Conservation (phyloP, 2,329 filamentous ascomycete species). For the Fusarium redolens region DNA sequence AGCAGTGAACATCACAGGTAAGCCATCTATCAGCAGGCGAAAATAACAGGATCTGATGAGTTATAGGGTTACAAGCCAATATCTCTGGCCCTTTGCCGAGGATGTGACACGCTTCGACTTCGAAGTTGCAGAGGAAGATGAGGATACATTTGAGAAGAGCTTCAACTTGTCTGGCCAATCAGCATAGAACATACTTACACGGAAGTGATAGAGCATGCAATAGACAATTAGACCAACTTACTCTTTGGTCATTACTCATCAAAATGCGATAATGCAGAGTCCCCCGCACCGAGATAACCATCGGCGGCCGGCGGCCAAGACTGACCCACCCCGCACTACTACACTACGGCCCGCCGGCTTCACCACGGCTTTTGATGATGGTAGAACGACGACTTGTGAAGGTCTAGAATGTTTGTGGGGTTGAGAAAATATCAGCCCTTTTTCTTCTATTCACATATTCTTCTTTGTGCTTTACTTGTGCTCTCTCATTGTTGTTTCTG, state of each 20-base stretch:
- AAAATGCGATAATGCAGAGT: neutral
- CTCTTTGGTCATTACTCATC: conserved; percentile 3
- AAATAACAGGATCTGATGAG: neutral
- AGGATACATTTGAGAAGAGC: conserved; percentile 40
- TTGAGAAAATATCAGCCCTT: neutral
- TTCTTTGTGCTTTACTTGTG: neutral
- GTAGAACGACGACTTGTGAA: neutral
- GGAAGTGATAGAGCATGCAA: neutral
- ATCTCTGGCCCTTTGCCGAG: conserved; percentile 64
- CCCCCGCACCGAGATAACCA: conserved; percentile 5
- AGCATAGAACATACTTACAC: neutral
- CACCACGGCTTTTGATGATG: conserved; percentile 1
- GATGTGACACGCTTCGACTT: conserved; percentile 66
- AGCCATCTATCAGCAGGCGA: neutral
- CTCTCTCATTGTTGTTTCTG: neutral
- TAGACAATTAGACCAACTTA: neutral
- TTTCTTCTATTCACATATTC: neutral
- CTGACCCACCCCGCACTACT: conserved; percentile 1
- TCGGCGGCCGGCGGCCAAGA: conserved; percentile 24
- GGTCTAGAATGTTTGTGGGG: conserved; percentile 7
- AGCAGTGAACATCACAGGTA: conserved; percentile 64
- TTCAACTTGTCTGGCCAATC: conserved; percentile 5
- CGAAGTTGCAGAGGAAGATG: conserved; percentile 58
- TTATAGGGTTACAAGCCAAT: conserved; percentile 60
- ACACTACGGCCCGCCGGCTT: conserved; percentile 14